Percentiles rank a stretch among this genome's conserved stretches.
Conservation (phyloP, 352 stramenopile species). For the Phytophthora cajani region DNA sequence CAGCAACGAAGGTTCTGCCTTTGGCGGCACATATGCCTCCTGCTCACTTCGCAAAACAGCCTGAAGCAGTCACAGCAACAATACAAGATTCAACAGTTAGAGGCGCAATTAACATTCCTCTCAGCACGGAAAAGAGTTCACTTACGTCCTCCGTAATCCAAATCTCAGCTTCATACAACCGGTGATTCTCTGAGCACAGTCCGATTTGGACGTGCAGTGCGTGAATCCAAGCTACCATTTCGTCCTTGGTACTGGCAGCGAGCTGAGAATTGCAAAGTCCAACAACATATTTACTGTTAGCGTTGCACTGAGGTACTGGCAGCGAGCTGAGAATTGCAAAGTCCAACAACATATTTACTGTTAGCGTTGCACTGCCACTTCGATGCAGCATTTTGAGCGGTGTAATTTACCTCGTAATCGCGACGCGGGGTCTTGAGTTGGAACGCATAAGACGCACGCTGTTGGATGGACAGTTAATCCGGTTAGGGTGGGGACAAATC, state of each 20-base stretch:
- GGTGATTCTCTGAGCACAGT: constrained; percentile 80
- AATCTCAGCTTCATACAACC: constrained; percentile 82
- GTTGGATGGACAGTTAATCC: constrained; percentile 1
- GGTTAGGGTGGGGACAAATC: constrained; percentile 11
- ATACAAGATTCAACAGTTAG: neutral
- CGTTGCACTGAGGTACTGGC: constrained; percentile 41
- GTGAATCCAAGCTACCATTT: constrained; percentile 86
- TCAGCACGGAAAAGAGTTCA: neutral
- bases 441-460: constrained; percentile 81
- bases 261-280: constrained; percentile 42
- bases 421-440: constrained; percentile 77
- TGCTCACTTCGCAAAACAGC: constrained; percentile 68
- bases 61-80: constrained; percentile 25
- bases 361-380: neutral
- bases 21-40: constrained; percentile 47
- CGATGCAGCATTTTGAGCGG: neutral
- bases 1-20: constrained; percentile 65
- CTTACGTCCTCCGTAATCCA: constrained; percentile 87
- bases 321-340: constrained; percentile 54
- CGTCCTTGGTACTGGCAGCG: constrained; percentile 78
- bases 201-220: constrained; percentile 83
- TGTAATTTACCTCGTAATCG: constrained; percentile 64
- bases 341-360: neutral
- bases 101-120: neutral
- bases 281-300: neutral